A percentile compares a stretch with the other conserved stretches of the same genome.
phyloP scores from a whole-genome alignment of 306 rosid species.

The Fagus crenata region DNA sequence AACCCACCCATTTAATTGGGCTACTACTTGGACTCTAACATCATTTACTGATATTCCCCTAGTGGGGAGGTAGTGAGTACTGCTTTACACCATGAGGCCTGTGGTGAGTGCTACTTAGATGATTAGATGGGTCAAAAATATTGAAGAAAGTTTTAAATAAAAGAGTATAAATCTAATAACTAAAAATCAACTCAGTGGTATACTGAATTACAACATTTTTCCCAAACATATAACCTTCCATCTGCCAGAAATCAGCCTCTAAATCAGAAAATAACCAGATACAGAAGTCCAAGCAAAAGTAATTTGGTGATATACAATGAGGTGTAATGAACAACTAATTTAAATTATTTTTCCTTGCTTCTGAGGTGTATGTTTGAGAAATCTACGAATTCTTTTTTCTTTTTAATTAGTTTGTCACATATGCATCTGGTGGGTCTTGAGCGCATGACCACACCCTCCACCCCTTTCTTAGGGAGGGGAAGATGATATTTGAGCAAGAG shows the following conservation, averaged over 20 bases:
- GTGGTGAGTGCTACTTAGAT: background rate
- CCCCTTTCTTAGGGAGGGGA: background rate
- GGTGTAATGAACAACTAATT: background rate
- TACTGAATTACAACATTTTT: background rate
- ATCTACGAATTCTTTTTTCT: background rate
- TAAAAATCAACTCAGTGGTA: background rate
- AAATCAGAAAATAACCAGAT: background rate
- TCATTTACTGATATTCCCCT: background rate
- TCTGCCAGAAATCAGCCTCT: background rate
- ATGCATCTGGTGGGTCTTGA: background rate
- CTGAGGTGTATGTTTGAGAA: background rate
- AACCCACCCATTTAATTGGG: background rate
- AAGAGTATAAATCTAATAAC: background rate
- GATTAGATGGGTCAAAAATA: background rate
- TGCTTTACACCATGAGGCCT: background rate
- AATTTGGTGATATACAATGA: conserved; percentile 6
- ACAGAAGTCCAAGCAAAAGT: conserved; percentile 16
- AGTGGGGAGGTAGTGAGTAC: background rate
- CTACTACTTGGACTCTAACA: background rate
- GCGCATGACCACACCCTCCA: background rate
- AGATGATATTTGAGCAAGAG: background rate
- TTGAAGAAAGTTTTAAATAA: background rate
- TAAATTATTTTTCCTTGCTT: conserved; percentile 8
- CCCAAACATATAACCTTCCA: background rate
- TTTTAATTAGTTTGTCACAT: background rate